Evolutionary conservation across 2,329 filamentous ascomycete species (phyloP), one percentile per base, ranked within the genome.

Genomic region (Aspergillus felis): DNA sequence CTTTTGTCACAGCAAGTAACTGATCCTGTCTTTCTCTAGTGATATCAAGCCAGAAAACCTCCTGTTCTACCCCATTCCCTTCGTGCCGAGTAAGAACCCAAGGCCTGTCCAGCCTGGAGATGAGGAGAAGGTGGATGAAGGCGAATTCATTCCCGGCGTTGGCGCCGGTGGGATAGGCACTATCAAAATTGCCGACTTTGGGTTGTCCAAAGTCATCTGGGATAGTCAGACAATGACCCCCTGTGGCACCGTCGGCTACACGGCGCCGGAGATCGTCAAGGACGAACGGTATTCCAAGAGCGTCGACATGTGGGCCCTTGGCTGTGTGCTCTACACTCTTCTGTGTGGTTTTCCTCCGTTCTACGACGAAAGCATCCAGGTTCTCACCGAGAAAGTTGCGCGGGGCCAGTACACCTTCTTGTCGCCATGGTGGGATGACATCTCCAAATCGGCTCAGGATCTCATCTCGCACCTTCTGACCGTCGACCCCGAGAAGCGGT

Each of bases 391-490:
- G 72, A 99, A 99, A 81, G 94, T 99, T 20, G 94, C 94, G 29
- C 88, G 90, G 68, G 94, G 94, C 51, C 92, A 97, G 77, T 99
- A 94, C 74, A 97, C 94, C 0, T 99, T 99, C 79, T 79, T 99
- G 47, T 97, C 93, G 2, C 94, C 94, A 0, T 99, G 94, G 94
- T 99, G 94, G 94, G 94, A 99, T 66, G 92, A 97, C 57, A 97
- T 99, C 60, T 97, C 93, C 59, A 92, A 94, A 73, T 88, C 91
- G 3, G 94, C 94, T 0, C 91, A 97, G 74, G 93, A 99, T 68
- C 81, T 99, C 9, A 93, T 99, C 57, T 91, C 90, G 4, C 94
- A 99, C 74, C 84, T 99, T 0, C 79, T 99, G 60, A 95, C 91
- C 0, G 94, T 99, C 59, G 92, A 99, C 65, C 94, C 94, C 0